Conservation (phyloP, 2,329 filamentous ascomycete species). For the Diplodia sapinea region DNA sequence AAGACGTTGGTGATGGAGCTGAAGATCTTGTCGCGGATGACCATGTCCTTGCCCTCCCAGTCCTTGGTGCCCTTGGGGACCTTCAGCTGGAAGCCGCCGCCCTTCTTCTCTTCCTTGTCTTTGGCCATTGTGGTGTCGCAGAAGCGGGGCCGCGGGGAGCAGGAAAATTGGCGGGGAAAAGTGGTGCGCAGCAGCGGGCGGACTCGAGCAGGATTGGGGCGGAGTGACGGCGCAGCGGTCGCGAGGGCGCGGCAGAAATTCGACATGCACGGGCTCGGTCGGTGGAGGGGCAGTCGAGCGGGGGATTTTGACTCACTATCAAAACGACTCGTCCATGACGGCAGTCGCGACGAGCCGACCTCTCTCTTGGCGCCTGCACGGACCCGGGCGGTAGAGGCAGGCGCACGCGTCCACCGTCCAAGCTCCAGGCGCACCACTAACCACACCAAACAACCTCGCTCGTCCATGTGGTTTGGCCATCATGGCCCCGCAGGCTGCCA, state of each 20-base stretch:
- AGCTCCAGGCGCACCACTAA: constrained; percentile 6
- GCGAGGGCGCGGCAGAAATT: constrained; percentile 24
- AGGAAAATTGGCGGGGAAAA: constrained; percentile 1
- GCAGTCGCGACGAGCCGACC: constrained; percentile 1
- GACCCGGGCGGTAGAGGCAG: background rate
- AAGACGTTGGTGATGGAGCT: constrained; percentile 77
- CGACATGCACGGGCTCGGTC: constrained; percentile 29
- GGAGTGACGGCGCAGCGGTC: constrained; percentile 25
- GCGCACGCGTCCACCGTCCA: constrained; percentile 3
- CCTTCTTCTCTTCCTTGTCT: constrained; percentile 47
- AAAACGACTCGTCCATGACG: constrained; percentile 6
- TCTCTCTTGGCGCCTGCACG: constrained; percentile 17
- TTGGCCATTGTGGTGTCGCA: constrained; percentile 52
- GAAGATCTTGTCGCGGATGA: constrained; percentile 82
- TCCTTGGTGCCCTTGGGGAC: constrained; percentile 91
- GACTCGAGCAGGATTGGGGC: background rate
- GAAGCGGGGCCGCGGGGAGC: constrained; percentile 9
- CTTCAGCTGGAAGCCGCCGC: constrained; percentile 71
- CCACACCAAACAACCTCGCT: constrained; percentile 8
- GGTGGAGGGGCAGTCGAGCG: constrained; percentile 15
- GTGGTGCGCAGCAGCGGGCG: constrained; percentile 5
- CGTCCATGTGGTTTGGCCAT: constrained; percentile 35
- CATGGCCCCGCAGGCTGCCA: constrained; percentile 73
- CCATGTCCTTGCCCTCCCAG: constrained; percentile 78
- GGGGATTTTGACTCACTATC: constrained; percentile 25